Evolutionary conservation across 176 grass and related monocot species (phyloP).

Genomic region (Paspalum vaginatum): DNA sequence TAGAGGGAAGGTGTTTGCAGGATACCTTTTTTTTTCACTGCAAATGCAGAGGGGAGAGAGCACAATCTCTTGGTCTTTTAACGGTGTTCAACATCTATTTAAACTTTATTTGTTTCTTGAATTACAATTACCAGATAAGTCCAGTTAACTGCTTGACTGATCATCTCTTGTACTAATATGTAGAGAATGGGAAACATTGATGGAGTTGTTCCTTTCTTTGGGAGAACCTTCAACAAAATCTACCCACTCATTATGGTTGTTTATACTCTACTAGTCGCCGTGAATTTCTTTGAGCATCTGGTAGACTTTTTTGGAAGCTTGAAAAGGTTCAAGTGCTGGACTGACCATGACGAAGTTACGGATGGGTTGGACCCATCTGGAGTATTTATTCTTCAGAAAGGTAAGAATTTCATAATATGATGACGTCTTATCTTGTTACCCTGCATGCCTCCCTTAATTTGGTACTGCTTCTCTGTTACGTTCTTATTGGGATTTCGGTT

Average conservation of each 20-base stretch:
- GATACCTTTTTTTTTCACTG: not conserved
- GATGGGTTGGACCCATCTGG: constrained; percentile 86
- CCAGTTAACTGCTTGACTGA: constrained; percentile 18
- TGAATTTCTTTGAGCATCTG: constrained; percentile 82
- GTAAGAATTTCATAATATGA: constrained; percentile 36
- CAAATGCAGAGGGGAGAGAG: not conserved
- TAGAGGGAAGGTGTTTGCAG: not conserved
- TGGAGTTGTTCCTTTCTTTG: constrained; percentile 91
- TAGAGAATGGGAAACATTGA: constrained; percentile 99
- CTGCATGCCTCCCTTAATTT: not conserved
- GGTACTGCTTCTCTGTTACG: not conserved
- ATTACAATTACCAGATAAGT: constrained; percentile 12
- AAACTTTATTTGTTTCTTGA: not conserved
- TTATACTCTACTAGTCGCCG: constrained; percentile 82
- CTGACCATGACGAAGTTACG: constrained; percentile 64
- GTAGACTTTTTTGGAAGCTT: constrained; percentile 74
- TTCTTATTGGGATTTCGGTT: constrained; percentile 1
- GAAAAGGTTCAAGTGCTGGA: constrained; percentile 87
- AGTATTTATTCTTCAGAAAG: constrained; percentile 87
- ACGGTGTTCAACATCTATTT: not conserved
- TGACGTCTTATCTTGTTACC: constrained; percentile 11
- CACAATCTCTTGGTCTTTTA: not conserved
- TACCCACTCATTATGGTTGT: constrained; percentile 99
- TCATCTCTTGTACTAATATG: constrained; percentile 22
- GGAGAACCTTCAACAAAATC: constrained; percentile 92